Percentiles rank a stretch among this genome's conserved stretches.
Evolutionary conservation across 768 basidiomycete genomes (phyloP).

Genomic region (Rossbeevera mucosa): DNA sequence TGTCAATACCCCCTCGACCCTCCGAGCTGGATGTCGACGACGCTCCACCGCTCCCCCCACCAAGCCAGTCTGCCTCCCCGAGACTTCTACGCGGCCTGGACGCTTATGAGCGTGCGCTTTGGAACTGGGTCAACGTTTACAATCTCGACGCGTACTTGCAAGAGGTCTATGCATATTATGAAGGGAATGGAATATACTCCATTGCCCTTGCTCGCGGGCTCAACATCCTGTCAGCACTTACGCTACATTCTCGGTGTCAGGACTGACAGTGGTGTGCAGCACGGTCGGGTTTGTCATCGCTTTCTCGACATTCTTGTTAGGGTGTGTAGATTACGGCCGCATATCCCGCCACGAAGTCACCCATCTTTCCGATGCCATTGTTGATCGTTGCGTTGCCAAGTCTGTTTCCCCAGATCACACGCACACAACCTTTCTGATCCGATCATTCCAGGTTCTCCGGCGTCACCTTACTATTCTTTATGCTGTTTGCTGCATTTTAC

Average conservation of each 20-base stretch:
- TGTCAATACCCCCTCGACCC: constrained; percentile 60
- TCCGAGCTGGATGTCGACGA: constrained; percentile 55
- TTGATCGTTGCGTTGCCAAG: constrained; percentile 82
- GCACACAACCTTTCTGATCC: constrained; percentile 13
- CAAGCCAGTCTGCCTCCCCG: constrained; percentile 21
- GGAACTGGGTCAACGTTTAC: constrained; percentile 99
- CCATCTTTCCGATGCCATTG: constrained; percentile 74
- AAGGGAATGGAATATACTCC: constrained; percentile 93
- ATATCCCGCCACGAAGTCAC: constrained; percentile 64
- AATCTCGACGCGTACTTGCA: constrained; percentile 94
- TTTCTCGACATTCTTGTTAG: constrained; percentile 95
- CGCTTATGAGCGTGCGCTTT: constrained; percentile 85
- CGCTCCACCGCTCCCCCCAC: constrained; percentile 19
- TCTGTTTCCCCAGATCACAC: constrained; percentile 33
- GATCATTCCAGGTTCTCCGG: constrained; percentile 64
- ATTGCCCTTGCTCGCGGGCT: constrained; percentile 87
- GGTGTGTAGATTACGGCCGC: constrained; percentile 89
- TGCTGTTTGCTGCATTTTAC: constrained; percentile 85
- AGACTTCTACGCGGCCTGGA: constrained; percentile 68
- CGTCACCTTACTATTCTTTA: constrained; percentile 75
- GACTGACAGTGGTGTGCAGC: constrained; percentile 43
- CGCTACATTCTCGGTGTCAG: constrained; percentile 12
- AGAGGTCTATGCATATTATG: constrained; percentile 94
- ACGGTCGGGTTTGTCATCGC: constrained; percentile 96
- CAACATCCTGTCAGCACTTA: constrained; percentile 82